Percentiles rank a stretch among this genome's conserved stretches.
Conservation (phyloP, 768 basidiomycete species). For the Termitomyces heimii region DNA sequence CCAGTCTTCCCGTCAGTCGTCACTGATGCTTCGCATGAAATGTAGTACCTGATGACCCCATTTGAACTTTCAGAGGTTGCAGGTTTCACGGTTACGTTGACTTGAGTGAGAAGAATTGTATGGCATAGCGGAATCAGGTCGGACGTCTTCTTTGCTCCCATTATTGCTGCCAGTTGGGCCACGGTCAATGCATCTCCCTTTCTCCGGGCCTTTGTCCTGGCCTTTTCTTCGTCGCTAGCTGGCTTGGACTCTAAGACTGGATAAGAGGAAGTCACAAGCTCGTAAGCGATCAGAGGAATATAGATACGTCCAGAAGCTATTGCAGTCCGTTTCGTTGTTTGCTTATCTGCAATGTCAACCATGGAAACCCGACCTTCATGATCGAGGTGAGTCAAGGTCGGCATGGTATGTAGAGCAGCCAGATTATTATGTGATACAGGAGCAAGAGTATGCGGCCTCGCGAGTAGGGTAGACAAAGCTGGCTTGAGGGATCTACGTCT, state of each 20-base stretch:
- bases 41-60: slow-evolving; percentile 31
- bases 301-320: slow-evolving; percentile 70
- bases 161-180: slow-evolving; percentile 82
- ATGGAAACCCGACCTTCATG: slow-evolving; percentile 64
- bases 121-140: slow-evolving; percentile 87
- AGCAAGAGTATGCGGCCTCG: not conserved
- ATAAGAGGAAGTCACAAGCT: slow-evolving; percentile 47
- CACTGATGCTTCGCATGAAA: slow-evolving; percentile 63
- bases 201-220: slow-evolving; percentile 42
- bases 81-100: slow-evolving; percentile 57
- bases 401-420: slow-evolving; percentile 18
- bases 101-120: slow-evolving; percentile 66
- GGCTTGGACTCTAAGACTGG: slow-evolving; percentile 18
- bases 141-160: slow-evolving; percentile 81
- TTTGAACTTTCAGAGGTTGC: slow-evolving; percentile 21
- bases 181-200: slow-evolving; percentile 73
- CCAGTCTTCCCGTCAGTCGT: slow-evolving; percentile 78
- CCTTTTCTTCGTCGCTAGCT: slow-evolving; percentile 21
- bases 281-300: slow-evolving; percentile 59
- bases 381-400: slow-evolving; percentile 68
- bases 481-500: not conserved
- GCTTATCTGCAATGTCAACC: slow-evolving; percentile 76
- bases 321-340: slow-evolving; percentile 57
- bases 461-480: not conserved
- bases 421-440: slow-evolving; percentile 12